phyloP scores from a whole-genome alignment of 2,329 filamentous ascomycete species.

The Fusarium cicatricum region DNA sequence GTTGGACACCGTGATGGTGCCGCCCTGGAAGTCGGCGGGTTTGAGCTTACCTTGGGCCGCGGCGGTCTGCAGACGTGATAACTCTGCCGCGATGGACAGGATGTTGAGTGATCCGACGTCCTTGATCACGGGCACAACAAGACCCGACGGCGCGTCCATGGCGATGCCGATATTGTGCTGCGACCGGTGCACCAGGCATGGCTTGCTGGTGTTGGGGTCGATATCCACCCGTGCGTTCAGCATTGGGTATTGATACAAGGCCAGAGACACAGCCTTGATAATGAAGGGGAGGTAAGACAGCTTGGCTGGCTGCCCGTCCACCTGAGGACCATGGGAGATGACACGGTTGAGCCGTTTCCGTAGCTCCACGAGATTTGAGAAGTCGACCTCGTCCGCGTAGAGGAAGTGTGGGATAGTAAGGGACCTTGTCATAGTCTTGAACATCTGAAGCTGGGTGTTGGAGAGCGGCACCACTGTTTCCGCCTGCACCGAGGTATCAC shows the following conservation, averaged over 20 bases:
- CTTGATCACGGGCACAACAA: constrained; percentile 91
- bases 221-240: constrained; percentile 86
- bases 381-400: constrained; percentile 89
- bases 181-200: constrained; percentile 77
- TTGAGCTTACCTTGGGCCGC: constrained; percentile 79
- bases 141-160: constrained; percentile 89
- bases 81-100: constrained; percentile 77
- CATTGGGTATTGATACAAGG: constrained; percentile 81
- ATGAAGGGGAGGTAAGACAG: constrained; percentile 94
- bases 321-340: constrained; percentile 54
- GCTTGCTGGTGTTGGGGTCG: constrained; percentile 65
- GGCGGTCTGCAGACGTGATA: constrained; percentile 75
- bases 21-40: constrained; percentile 78
- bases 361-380: constrained; percentile 76
- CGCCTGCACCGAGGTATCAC: constrained; percentile 57
- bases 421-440: constrained; percentile 95
- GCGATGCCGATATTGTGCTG: constrained; percentile 96
- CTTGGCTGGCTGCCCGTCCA: constrained; percentile 64
- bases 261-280: constrained; percentile 91
- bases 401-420: constrained; percentile 94
- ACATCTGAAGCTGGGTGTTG: constrained; percentile 89
- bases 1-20: constrained; percentile 95
- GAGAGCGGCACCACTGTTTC: constrained; percentile 78
- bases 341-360: constrained; percentile 77
- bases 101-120: constrained; percentile 82